Percentiles rank a stretch among this genome's conserved stretches.
phyloP scores from a whole-genome alignment of 163 green algal species.

The Scenedesmus sp. region DNA sequence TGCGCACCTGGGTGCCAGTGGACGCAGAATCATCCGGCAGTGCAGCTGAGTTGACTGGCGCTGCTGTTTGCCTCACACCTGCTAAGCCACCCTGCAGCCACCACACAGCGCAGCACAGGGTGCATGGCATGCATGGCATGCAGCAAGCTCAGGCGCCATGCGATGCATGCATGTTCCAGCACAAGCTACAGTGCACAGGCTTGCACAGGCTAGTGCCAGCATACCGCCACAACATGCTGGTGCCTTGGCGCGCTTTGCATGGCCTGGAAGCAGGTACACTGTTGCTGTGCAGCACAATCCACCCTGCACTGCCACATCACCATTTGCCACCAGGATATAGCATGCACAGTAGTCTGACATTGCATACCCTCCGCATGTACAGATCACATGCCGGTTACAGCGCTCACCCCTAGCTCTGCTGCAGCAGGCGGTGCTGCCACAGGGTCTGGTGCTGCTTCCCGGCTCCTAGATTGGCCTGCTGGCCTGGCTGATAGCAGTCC shows the following conservation, averaged over 20 bases:
- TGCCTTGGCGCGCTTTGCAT: too few relatives aligned
- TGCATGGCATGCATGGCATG: not conserved
- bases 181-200: too few relatives aligned
- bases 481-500: not conserved
- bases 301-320: too few relatives aligned
- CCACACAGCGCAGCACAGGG: not conserved
- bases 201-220: too few relatives aligned
- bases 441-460: not conserved
- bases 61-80: constrained; percentile 33
- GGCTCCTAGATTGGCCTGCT: not conserved
- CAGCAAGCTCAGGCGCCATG: too few relatives aligned
- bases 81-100: constrained; percentile 6
- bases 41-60: not conserved
- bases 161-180: too few relatives aligned
- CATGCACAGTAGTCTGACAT: too few relatives aligned
- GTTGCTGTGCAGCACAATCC: too few relatives aligned
- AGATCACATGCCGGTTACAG: not conserved
- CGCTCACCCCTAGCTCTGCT: not conserved
- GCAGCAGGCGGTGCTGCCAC: not conserved
- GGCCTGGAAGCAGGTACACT: too few relatives aligned
- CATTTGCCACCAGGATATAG: too few relatives aligned
- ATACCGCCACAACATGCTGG: not conserved
- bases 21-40: not conserved
- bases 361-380: too few relatives aligned
- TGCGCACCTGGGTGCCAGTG: not conserved